phyloP scores from a whole-genome alignment of 2,329 filamentous ascomycete species.

The Alternaria ventricosa region DNA sequence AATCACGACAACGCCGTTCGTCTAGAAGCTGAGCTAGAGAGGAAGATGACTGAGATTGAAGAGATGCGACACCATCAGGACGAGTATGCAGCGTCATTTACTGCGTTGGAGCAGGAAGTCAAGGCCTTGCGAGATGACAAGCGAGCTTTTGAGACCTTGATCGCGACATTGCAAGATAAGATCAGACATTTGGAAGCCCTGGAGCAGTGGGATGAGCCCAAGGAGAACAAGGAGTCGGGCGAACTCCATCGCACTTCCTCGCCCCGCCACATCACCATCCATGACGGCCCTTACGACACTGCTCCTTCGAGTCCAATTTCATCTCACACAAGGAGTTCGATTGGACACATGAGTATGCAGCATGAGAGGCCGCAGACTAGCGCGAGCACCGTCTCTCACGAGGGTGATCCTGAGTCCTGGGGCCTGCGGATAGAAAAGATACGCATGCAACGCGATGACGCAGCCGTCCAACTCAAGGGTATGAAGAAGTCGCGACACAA shows the following conservation, averaged over 20 bases:
- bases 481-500: conserved; percentile 38
- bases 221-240: conserved; percentile 1
- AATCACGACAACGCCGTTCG: conserved; percentile 18
- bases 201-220: conserved; percentile 22
- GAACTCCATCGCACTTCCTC: conserved; percentile 13
- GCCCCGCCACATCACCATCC: conserved; percentile 16
- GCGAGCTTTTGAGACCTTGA: conserved; percentile 37
- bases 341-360: conserved; percentile 13
- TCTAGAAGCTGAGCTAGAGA: conserved; percentile 24
- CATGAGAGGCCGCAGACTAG: conserved; percentile 28
- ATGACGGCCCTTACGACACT: conserved; percentile 15
- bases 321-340: conserved; percentile 17
- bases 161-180: conserved; percentile 41
- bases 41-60: conserved; percentile 36
- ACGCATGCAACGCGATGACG: conserved; percentile 43
- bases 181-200: conserved; percentile 34
- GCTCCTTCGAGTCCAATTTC: conserved; percentile 13
- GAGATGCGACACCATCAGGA: conserved; percentile 33
- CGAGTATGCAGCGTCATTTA: conserved; percentile 31
- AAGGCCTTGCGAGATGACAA: conserved; percentile 38
- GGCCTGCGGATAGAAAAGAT: conserved; percentile 43
- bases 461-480: conserved; percentile 40
- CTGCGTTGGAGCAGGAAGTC: conserved; percentile 40
- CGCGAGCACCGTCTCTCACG: conserved; percentile 22
- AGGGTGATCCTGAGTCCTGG: conserved; percentile 38